phyloP scores from a whole-genome alignment of 1,139 yeast genomes.

The Taphrina flavorubra region DNA sequence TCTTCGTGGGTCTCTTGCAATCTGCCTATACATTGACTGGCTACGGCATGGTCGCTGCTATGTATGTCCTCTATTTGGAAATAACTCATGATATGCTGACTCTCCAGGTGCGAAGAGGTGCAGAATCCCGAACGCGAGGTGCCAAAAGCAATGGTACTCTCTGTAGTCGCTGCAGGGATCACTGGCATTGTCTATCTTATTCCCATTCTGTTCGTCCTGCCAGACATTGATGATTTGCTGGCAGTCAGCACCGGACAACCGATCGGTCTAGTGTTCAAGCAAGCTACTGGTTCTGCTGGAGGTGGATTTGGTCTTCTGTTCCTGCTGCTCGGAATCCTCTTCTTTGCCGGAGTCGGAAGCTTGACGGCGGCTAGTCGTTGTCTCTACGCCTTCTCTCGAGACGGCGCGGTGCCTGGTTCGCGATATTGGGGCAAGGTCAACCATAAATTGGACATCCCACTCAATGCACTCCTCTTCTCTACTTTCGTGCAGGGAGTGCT shows the following conservation, averaged over 20 bases:
- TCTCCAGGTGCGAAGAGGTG: constrained; percentile 68
- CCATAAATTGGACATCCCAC: constrained; percentile 29
- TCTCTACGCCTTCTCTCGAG: constrained; percentile 86
- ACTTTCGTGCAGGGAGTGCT: constrained; percentile 36
- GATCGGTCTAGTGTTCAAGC: constrained; percentile 68
- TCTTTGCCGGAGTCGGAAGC: constrained; percentile 70
- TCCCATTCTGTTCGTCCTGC: constrained; percentile 73
- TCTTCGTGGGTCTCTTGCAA: constrained; percentile 68
- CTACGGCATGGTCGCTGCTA: constrained; percentile 78
- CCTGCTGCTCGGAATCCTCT: constrained; percentile 67
- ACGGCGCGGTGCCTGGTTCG: constrained; percentile 79
- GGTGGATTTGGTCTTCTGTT: constrained; percentile 71
- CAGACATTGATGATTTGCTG: constrained; percentile 70
- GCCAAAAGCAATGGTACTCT: constrained; percentile 74
- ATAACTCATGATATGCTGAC: not conserved
- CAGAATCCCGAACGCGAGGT: constrained; percentile 63
- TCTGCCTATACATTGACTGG: constrained; percentile 82
- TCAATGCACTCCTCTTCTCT: constrained; percentile 35
- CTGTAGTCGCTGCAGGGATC: constrained; percentile 67
- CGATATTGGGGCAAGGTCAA: constrained; percentile 44
- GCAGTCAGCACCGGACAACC: constrained; percentile 62
- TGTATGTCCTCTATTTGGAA: constrained; percentile 50
- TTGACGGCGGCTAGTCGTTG: constrained; percentile 85
- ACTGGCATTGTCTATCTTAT: constrained; percentile 75
- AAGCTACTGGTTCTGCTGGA: constrained; percentile 62